Evolutionary conservation across 2,329 filamentous ascomycete genomes (phyloP).

Genomic region (Amauroascus verrucosus): DNA sequence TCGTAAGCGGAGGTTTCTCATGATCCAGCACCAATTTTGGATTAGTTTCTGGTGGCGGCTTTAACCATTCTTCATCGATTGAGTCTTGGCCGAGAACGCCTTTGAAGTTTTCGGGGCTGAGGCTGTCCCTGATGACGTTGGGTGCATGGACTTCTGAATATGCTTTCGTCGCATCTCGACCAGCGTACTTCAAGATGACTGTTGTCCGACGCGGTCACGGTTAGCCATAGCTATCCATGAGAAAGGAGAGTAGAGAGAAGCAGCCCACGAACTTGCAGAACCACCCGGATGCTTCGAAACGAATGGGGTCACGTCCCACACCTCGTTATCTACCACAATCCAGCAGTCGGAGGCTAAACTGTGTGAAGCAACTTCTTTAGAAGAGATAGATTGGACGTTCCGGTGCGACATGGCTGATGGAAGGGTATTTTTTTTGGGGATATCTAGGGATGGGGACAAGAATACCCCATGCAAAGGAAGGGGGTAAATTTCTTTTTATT

Average conservation of each 20-base stretch:
- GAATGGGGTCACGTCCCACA: constrained; percentile 60
- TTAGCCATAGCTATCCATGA: neutral
- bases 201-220: neutral
- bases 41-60: constrained; percentile 29
- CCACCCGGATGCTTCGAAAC: constrained; percentile 54
- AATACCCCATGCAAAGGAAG: too few relatives aligned
- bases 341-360: constrained; percentile 46
- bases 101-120: constrained; percentile 38
- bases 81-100: constrained; percentile 42
- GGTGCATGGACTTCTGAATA: constrained; percentile 40
- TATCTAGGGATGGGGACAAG: too few relatives aligned
- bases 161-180: constrained; percentile 36
- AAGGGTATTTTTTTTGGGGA: neutral
- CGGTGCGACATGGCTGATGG: neutral
- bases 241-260: neutral
- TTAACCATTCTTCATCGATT: constrained; percentile 42
- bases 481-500: too few relatives aligned
- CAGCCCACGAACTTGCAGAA: constrained; percentile 30
- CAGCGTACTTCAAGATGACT: constrained; percentile 40
- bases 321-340: constrained; percentile 57
- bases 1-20: constrained; percentile 36
- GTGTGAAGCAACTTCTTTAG: constrained; percentile 35
- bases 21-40: constrained; percentile 20
- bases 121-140: constrained; percentile 37
- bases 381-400: constrained; percentile 5